Evolutionary conservation across 2,329 filamentous ascomycete genomes (phyloP), one percentile per base, ranked within the genome.

Genomic region (Fusarium tricinctum): DNA sequence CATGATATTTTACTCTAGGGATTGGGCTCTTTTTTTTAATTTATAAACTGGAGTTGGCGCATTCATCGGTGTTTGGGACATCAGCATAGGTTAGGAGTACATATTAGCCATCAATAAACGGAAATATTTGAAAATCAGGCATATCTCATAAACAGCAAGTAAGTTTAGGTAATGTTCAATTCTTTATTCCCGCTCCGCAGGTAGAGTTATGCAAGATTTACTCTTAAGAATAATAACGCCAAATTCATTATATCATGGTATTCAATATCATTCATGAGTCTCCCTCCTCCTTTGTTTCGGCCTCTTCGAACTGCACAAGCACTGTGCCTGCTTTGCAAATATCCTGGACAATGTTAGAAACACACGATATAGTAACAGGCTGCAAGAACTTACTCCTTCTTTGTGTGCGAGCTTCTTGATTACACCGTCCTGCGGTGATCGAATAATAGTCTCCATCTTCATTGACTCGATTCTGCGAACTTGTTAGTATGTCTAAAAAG

Each of bases 391-490:
- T 83, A 92, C 90, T 61, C 92, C 92, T 81, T 90, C 87, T 74
- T 89, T 88, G 75, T 94, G 91, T 39, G 91, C 90, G 58, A 94
- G 80, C 76, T 88, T 91, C 77, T 91, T 89, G 64, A 94, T 86
- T 1, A 89, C 82, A 8, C 92, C 92, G 60, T 88, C 86, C 67
- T 92, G 90, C 9, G 92, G 92, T 52, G 91, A 92, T 63, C 92
- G 86, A 71, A 94, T 94, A 2, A 94, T 90, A 3, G 92, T 94
- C 77, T 94, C 92, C 92, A 94, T 94, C 84, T 94, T 94, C 92
- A 94, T 94, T 60, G 91, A 94, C 80, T 94, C 92, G 74, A 94
- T 94, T 2, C 88, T 89, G 58, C 17, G 44, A 15, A 6, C 10
- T 26, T 32, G 20, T 79, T 65, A 80, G 77, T 50, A 73, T 33